Conservation (phyloP, 257 asterid species). For the Nicotiana paniculata region DNA sequence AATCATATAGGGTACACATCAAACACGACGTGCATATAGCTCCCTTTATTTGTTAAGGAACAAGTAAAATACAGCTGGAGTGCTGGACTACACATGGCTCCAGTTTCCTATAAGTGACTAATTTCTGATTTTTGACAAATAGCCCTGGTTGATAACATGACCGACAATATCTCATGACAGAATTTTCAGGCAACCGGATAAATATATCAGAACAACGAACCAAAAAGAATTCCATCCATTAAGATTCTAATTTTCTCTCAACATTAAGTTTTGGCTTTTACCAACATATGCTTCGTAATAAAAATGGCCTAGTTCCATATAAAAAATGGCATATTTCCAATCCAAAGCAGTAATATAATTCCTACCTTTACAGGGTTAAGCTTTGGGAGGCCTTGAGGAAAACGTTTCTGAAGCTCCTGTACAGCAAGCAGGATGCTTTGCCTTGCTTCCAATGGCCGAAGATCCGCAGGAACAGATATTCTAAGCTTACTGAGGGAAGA, state of each 20-base stretch:
- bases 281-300: not conserved
- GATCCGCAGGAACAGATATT: slow-evolving; percentile 78
- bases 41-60: not conserved
- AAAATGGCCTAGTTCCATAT: not conserved
- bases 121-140: not conserved
- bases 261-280: not conserved
- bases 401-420: slow-evolving; percentile 84
- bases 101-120: not conserved
- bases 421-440: slow-evolving; percentile 77
- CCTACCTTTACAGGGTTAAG: slow-evolving; percentile 84
- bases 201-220: not conserved
- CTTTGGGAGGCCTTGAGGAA: slow-evolving; percentile 88
- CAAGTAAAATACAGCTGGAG: not conserved
- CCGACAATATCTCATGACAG: not conserved
- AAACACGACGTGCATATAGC: not conserved
- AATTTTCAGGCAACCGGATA: not conserved
- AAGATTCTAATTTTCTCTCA: not conserved
- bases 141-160: not conserved
- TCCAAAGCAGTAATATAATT: not conserved
- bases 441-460: slow-evolving; percentile 89
- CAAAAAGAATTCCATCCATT: not conserved
- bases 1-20: slow-evolving; percentile 2
- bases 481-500: slow-evolving; percentile 81
- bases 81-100: not conserved
- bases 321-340: not conserved